Conservation (phyloP, 1,284 basidiomycete genomes). For the Cerrena zonata region DNA sequence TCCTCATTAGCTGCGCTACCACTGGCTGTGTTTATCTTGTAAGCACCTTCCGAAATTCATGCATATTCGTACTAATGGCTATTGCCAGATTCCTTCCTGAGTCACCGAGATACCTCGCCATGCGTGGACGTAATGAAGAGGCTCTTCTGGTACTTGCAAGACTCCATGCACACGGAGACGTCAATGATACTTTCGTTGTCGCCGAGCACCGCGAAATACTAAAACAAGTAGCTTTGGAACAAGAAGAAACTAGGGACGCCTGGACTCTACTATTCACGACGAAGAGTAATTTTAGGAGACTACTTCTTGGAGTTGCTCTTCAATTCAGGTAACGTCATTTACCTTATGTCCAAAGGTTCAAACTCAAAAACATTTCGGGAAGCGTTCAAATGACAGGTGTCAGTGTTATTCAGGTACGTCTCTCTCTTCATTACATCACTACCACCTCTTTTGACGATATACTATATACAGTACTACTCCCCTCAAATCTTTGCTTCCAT, state of each 20-base stretch:
- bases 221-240: slow-evolving; percentile 33
- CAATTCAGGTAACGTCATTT: slow-evolving; percentile 21
- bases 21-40: slow-evolving; percentile 49
- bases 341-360: background rate
- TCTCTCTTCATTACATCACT: background rate
- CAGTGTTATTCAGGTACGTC: slow-evolving; percentile 31
- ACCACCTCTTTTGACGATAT: background rate
- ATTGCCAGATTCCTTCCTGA: slow-evolving; percentile 35
- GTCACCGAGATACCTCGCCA: slow-evolving; percentile 58
- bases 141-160: slow-evolving; percentile 39
- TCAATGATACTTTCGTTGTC: slow-evolving; percentile 41
- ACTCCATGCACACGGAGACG: slow-evolving; percentile 46
- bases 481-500: slow-evolving; percentile 40
- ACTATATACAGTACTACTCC: slow-evolving; percentile 44
- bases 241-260: slow-evolving; percentile 21
- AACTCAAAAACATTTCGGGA: slow-evolving; percentile 10
- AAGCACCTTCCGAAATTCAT: slow-evolving; percentile 2
- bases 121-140: slow-evolving; percentile 47
- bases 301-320: slow-evolving; percentile 34
- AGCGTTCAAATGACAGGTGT: slow-evolving; percentile 47
- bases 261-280: slow-evolving; percentile 49
- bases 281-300: slow-evolving; percentile 40
- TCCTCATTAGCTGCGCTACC: slow-evolving; percentile 40
- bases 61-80: background rate
- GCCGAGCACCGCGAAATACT: slow-evolving; percentile 33